phyloP scores from a whole-genome alignment of 495 filamentous ascomycete species.

The Poronia punctata region DNA sequence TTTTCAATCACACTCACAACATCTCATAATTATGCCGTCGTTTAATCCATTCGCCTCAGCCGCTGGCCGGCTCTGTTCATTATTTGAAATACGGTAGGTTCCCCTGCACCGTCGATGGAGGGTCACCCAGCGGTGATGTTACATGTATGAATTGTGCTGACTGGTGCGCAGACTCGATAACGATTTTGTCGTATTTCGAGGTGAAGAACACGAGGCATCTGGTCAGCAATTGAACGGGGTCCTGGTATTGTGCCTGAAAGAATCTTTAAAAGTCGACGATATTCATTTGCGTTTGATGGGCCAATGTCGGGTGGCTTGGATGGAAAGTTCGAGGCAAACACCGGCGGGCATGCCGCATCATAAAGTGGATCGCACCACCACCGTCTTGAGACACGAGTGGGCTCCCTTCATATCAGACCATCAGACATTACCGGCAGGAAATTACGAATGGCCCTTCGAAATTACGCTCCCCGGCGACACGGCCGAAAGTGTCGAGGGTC shows the following conservation, averaged over 20 bases:
- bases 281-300: constrained; percentile 67
- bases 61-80: constrained; percentile 33
- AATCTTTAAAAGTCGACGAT: constrained; percentile 62
- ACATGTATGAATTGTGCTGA: constrained; percentile 14
- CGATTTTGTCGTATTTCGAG: constrained; percentile 72
- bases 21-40: constrained; percentile 39
- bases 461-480: constrained; percentile 65
- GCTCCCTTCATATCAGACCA: constrained; percentile 44
- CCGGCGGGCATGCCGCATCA: constrained; percentile 43
- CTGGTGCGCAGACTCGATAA: constrained; percentile 57
- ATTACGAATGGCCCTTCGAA: constrained; percentile 90
- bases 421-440: constrained; percentile 61
- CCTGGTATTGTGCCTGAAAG: constrained; percentile 66
- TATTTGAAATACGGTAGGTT: constrained; percentile 51
- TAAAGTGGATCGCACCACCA: constrained; percentile 37
- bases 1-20: too few species aligned
- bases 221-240: constrained; percentile 68
- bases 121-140: not conserved
- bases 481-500: constrained; percentile 83
- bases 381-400: constrained; percentile 42
- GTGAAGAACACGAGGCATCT: constrained; percentile 64
- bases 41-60: constrained; percentile 44
- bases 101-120: not conserved
- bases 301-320: constrained; percentile 58
- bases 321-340: constrained; percentile 40